phyloP scores from a whole-genome alignment of 75 land plant species.

The Selaginella tamariscina region DNA sequence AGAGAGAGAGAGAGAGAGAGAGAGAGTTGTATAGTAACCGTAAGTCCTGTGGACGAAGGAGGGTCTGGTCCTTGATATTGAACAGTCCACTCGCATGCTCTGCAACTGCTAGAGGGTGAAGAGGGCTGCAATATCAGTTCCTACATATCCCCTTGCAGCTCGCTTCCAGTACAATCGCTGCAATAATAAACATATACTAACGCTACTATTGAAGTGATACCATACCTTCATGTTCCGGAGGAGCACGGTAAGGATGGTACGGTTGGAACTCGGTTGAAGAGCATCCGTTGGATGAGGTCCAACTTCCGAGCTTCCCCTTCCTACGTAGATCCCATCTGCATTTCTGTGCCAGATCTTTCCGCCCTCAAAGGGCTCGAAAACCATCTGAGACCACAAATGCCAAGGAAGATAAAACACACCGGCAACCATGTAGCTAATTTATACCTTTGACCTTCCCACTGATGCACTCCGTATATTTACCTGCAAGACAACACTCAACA shows the following conservation, averaged over 20 bases:
- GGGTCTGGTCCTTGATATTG: constrained; percentile 15
- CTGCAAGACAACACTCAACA: neutral
- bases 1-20: constrained; percentile 11
- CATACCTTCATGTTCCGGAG: constrained; percentile 49
- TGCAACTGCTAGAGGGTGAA: constrained; percentile 25
- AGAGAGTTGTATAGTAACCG: constrained; percentile 21
- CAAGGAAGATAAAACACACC: neutral
- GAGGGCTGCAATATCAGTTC: constrained; percentile 40
- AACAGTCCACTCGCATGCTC: neutral
- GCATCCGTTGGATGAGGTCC: neutral
- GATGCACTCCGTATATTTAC: neutral
- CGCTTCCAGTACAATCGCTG: constrained; percentile 62
- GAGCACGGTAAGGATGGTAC: constrained; percentile 45
- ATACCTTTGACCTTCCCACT: neutral
- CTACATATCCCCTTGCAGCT: constrained; percentile 39
- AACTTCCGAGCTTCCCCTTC: neutral
- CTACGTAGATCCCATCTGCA: neutral
- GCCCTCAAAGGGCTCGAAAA: constrained; percentile 26
- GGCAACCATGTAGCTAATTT: constrained; percentile 1
- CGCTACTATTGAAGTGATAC: neutral
- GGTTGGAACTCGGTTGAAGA: constrained; percentile 41
- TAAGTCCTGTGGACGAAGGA: constrained; percentile 43
- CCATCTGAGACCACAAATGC: constrained; percentile 13
- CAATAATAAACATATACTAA: constrained; percentile 6
- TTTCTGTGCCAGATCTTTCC: constrained; percentile 33